Conservation (phyloP, 805 yeast genomes). For the Millerozyma acaciae region DNA sequence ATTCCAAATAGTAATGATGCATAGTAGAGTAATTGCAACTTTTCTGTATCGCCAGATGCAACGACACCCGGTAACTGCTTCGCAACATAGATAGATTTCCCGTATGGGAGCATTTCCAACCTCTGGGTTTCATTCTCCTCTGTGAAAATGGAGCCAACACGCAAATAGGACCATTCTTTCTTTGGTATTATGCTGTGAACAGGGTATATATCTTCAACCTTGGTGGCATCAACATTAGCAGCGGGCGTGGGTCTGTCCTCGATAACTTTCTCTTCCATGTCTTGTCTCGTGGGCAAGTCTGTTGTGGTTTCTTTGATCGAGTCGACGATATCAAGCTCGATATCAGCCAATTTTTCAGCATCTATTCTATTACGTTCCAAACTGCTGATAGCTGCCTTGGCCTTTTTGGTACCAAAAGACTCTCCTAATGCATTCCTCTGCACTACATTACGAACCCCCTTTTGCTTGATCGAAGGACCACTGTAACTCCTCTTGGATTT, state of each 20-base stretch:
- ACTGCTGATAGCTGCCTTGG: conserved; percentile 83
- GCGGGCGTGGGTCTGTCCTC: conserved; percentile 81
- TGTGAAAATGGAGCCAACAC: conserved; percentile 57
- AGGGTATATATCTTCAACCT: conserved; percentile 80
- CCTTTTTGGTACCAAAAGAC: conserved; percentile 95
- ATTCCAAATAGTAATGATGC: conserved; percentile 78
- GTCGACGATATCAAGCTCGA: conserved; percentile 79
- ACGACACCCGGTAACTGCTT: conserved; percentile 42
- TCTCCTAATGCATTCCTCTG: conserved; percentile 88
- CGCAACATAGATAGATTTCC: conserved; percentile 52
- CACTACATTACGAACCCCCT: conserved; percentile 44
- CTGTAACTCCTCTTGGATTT: conserved; percentile 51
- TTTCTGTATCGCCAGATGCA: conserved; percentile 44
- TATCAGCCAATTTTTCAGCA: conserved; percentile 68
- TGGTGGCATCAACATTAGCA: conserved; percentile 73
- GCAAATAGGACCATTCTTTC: conserved; percentile 58
- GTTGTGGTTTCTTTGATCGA: conserved; percentile 67
- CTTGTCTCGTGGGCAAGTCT: conserved; percentile 66
- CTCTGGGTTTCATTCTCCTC: conserved; percentile 48
- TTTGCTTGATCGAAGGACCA: conserved; percentile 64
- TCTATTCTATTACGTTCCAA: conserved; percentile 82
- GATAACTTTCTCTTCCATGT: conserved; percentile 53
- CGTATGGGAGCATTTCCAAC: conserved; percentile 59
- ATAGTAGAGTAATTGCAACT: conserved; percentile 71
- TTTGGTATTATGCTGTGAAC: conserved; percentile 64